Base-by-base conservation (phyloP, 331 rosid genomes). In the Stylosanthes scabra region DNA sequence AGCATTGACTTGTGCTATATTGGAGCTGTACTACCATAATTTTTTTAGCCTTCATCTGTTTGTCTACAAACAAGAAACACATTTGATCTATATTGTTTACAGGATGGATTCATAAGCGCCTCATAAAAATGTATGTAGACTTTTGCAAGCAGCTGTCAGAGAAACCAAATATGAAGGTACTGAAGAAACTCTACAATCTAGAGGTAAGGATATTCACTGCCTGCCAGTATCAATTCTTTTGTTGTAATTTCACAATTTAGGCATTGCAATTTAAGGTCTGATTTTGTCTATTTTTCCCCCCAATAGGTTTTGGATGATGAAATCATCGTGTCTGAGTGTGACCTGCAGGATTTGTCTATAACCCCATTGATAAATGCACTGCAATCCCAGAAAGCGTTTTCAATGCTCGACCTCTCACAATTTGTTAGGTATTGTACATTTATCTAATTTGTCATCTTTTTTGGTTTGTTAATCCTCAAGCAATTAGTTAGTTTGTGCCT, bases 351-450 rank as follows among this genome's bases (percentile, higher is more conserved):
- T 78, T 57, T 94, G 65, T 91, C 99, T 40, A 80, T 94, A 62
- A 87, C 90, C 54, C 97, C 97, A 7, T 67, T 94, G 83, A 81
- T 94, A 80, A 88, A 91, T 68, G 97, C 97, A 16, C 77, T 94
- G 70, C 83, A 76, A 72, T 81, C 77, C 68, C 90, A 86, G 68
- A 89, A 81, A 79, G 83, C 88, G 70, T 94, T 91, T 83, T 78
- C 93, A 39, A 67, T 94, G 87, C 90, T 94, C 47, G 97, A 94
- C 83, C 88, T 94, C 78, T 74, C 97, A 94, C 88, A 94, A 94
- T 79, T 63, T 84, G 56, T 84, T 94, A 84, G 99, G 99, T 91
- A 85, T 67, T 28, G 99, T 91, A 85, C 70, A 37, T 14, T 13
- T 45, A 28, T 57, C 59, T 69, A 59, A 56, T 68, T 47, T 81